Conservation (phyloP, 805 yeast species). For the Diddensiella transvaalensis region DNA sequence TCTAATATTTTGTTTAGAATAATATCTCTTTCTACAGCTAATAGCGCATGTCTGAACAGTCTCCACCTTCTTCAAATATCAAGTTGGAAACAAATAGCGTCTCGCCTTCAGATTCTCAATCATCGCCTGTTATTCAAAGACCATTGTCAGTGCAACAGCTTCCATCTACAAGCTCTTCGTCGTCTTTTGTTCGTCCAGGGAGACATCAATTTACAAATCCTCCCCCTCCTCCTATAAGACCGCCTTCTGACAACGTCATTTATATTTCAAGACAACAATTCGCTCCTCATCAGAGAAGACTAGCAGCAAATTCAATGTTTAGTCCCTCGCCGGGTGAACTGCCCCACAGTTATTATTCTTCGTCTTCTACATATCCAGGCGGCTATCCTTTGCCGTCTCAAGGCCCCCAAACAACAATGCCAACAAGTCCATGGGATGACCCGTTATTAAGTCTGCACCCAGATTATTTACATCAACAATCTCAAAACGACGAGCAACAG, state of each 20-base stretch:
- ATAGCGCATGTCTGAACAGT: slow-evolving; percentile 4
- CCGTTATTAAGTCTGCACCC: slow-evolving; percentile 7
- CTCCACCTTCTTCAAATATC: background rate
- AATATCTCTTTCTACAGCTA: background rate
- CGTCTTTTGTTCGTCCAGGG: background rate
- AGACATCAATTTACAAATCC: background rate
- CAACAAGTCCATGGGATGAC: slow-evolving; percentile 6
- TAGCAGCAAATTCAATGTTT: slow-evolving; percentile 3
- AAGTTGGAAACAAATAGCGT: background rate
- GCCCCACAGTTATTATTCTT: background rate
- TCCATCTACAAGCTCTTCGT: too few species aligned
- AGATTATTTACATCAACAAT: slow-evolving; percentile 10
- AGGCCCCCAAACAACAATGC: too few species aligned
- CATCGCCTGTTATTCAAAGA: background rate
- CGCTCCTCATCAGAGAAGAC: background rate
- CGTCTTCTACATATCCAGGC: background rate
- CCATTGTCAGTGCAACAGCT: background rate
- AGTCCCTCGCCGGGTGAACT: slow-evolving; percentile 6
- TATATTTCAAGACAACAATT: background rate
- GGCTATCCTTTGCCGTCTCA: background rate
- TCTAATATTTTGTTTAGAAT: background rate
- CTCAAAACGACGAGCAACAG: slow-evolving; percentile 6
- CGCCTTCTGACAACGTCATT: slow-evolving; percentile 1
- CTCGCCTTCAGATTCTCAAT: background rate
- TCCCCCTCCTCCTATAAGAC: background rate